phyloP scores from a whole-genome alignment of 2,329 filamentous ascomycete genomes.

The Aulographum hederae region DNA sequence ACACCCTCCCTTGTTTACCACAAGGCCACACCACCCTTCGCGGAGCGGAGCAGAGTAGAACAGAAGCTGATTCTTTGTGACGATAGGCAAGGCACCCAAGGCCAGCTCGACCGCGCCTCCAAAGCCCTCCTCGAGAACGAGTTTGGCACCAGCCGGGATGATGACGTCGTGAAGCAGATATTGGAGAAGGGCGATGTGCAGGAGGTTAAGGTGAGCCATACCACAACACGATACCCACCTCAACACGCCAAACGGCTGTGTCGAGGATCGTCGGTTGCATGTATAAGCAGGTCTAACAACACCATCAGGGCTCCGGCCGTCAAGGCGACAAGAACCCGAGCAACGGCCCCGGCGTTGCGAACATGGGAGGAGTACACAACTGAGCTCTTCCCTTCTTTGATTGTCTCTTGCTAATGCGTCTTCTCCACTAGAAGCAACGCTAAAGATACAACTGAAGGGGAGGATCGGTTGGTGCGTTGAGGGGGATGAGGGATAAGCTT shows the following conservation, averaged over 20 bases:
- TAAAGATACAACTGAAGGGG: too few relatives aligned
- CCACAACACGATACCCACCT: too few relatives aligned
- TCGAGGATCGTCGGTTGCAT: background rate
- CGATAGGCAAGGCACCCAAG: conserved; percentile 66
- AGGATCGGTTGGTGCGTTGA: too few relatives aligned
- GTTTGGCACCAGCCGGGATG: conserved; percentile 65
- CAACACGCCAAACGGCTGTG: background rate
- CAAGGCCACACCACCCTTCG: background rate
- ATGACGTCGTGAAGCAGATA: conserved; percentile 68
- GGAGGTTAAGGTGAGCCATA: conserved; percentile 27
- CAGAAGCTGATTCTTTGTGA: conserved; percentile 2
- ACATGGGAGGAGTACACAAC: background rate
- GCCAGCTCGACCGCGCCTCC: conserved; percentile 17
- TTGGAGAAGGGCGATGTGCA: conserved; percentile 58
- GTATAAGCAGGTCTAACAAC: background rate
- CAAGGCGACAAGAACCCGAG: conserved; percentile 4
- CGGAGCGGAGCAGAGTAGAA: too few relatives aligned
- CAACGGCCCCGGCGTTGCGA: conserved; percentile 2
- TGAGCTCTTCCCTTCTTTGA: too few relatives aligned
- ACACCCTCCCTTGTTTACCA: background rate
- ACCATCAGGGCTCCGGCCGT: background rate
- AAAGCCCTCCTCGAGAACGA: conserved; percentile 62
- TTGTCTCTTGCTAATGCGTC: too few relatives aligned
- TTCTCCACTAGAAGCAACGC: too few relatives aligned
- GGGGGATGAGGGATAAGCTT: too few relatives aligned